These are phyloP conservation scores for Fomitopsis serialis DNA, from an alignment of 768 basidiomycete species.

Conservation along the genomic window DNA sequence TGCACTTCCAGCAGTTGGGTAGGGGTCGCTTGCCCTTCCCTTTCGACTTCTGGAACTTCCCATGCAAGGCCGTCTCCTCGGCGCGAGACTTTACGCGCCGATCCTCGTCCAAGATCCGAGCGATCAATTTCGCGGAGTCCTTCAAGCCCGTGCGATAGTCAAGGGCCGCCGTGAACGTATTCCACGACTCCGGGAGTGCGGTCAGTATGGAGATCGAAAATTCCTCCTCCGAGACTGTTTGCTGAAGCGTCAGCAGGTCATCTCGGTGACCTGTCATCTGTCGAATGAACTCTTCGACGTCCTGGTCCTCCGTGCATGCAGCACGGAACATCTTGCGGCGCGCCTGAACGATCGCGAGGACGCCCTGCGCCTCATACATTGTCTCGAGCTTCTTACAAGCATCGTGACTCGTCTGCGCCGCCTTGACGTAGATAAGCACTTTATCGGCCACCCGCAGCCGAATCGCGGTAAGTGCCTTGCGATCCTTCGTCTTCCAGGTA, in stretches of 20 bases:
- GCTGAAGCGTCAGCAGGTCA: constrained; percentile 18
- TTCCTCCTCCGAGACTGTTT: constrained; percentile 21
- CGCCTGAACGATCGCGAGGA: constrained; percentile 21
- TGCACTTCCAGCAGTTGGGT: constrained; percentile 3
- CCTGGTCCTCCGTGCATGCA: constrained; percentile 23
- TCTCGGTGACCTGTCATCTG: constrained; percentile 20
- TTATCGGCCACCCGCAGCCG: constrained; percentile 22
- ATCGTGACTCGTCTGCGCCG: constrained; percentile 17
- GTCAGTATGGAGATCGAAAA: constrained; percentile 27
- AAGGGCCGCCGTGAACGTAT: constrained; percentile 18
- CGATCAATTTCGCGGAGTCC: constrained; percentile 10
- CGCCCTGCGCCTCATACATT: constrained; percentile 25
- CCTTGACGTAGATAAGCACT: constrained; percentile 25
- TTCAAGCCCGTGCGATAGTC: neutral
- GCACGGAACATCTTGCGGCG: constrained; percentile 23
- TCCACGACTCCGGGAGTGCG: constrained; percentile 30
- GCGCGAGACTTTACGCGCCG: neutral
- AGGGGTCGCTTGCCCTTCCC: neutral
- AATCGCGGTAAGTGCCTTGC: constrained; percentile 26
- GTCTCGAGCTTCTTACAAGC: constrained; percentile 25
- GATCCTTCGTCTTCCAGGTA: constrained; percentile 25
- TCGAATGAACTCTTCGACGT: constrained; percentile 28
- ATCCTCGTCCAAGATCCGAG: constrained; percentile 8
- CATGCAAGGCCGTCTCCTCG: neutral
- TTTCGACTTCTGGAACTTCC: neutral